A percentile compares a stretch with the other conserved stretches of the same genome.
Evolutionary conservation across 2,329 filamentous ascomycete species (phyloP).

Genomic region (Metarhizium sp.): DNA sequence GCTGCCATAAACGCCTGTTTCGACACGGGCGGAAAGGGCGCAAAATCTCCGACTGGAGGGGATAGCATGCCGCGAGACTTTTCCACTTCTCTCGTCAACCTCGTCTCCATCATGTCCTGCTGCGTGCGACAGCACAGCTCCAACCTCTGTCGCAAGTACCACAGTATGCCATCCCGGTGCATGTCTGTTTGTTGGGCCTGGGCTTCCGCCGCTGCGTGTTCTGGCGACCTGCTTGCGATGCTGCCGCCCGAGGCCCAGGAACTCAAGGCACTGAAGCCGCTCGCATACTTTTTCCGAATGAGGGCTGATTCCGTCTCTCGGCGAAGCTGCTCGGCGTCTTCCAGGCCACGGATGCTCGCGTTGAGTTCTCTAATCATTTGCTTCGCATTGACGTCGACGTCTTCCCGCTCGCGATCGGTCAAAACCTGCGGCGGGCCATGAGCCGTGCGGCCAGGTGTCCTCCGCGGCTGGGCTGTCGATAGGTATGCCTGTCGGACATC

Average conservation of each 20-base stretch:
- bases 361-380: conserved; percentile 78
- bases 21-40: conserved; percentile 18
- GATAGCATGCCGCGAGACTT: conserved; percentile 73
- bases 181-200: conserved; percentile 54
- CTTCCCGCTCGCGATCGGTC: conserved; percentile 73
- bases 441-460: conserved; percentile 37
- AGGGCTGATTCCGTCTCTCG: conserved; percentile 65
- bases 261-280: conserved; percentile 54
- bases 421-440: conserved; percentile 46
- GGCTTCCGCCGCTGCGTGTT: conserved; percentile 66
- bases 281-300: conserved; percentile 59
- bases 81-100: conserved; percentile 76
- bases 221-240: conserved; percentile 40
- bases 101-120: conserved; percentile 85
- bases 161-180: conserved; percentile 75
- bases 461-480: conserved; percentile 61
- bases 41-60: conserved; percentile 22
- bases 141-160: conserved; percentile 67
- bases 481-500: conserved; percentile 86
- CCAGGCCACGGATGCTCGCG: conserved; percentile 66
- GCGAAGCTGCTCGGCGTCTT: conserved; percentile 73
- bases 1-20: conserved; percentile 5
- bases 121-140: conserved; percentile 71
- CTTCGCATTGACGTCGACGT: conserved; percentile 82
- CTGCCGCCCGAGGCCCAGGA: conserved; percentile 56